Base-by-base conservation (phyloP, 495 filamentous ascomycete species). In the Penicillium coffeae region DNA sequence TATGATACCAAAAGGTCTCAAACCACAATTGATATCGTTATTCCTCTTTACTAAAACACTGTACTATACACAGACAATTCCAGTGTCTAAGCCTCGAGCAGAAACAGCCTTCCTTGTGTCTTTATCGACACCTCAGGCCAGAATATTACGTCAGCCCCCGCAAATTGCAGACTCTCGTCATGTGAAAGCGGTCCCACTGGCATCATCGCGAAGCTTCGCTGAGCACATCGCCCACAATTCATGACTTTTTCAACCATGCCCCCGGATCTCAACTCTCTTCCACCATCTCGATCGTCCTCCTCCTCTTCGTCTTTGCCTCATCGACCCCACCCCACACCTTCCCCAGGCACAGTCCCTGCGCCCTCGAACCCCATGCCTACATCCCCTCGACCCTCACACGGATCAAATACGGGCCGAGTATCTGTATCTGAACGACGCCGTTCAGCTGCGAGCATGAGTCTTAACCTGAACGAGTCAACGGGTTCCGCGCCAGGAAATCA, bases 191-290 rank as follows among this genome's bases (percentile, higher is more conserved):
- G 18, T 15, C 15, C 10, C 9, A 34, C 10, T 38, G 18, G 52
- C 52, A 50, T 43, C 18, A 12, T 14, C 14, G 34, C 16, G 12
- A 16, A 21, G 22, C 41, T 30, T 44, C 52, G 52, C 49, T 52
- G 15, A n/a, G n/a, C 15, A 9, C 16, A 21, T 35, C 30, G 20
- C 34, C 21, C 19, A 10, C 3, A 33, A 25, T 27, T 13, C 42
- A 20, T 15, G 41, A 3, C 30, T 8, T 7, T 16, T 2, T 40
- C 34, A 21, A 56, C 44, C 44, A 85, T 86, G 81, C 72, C 76
- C 46, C 87, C 86, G 25, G 86, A 90, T 69, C 70, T 90, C 50
- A 90, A 91, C 62, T 88, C 85, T 27, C 78, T 90, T 27, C 84
- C 85, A 42, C 75, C 81, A 12, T 86, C 84, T 38, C 79, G 58